Evolutionary conservation across 768 basidiomycete species (phyloP).

Genomic region (Coprinopsis marcescibilis): DNA sequence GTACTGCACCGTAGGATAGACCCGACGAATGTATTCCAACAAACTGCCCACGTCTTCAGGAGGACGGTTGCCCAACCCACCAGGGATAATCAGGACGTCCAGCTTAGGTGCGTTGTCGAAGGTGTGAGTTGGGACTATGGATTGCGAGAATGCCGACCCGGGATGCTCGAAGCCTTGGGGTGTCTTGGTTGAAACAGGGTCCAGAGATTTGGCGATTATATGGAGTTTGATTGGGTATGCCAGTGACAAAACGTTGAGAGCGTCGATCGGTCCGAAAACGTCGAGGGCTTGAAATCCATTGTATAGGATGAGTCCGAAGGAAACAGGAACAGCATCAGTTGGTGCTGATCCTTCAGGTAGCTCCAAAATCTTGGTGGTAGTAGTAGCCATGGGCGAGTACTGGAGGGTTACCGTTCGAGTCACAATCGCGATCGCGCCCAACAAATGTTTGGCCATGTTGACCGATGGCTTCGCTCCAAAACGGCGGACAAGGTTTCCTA

Average conservation of each 20-base stretch:
- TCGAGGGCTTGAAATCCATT: constrained; percentile 30
- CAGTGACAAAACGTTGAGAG: constrained; percentile 24
- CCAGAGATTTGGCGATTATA: constrained; percentile 25
- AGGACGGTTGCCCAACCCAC: constrained; percentile 17
- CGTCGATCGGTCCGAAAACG: constrained; percentile 30
- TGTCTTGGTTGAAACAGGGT: constrained; percentile 28
- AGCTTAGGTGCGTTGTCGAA: constrained; percentile 28
- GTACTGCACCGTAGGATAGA: constrained; percentile 32
- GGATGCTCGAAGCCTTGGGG: constrained; percentile 14
- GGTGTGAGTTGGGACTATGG: constrained; percentile 36
- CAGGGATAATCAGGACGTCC: constrained; percentile 30
- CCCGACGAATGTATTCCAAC: constrained; percentile 27
- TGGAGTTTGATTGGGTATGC: constrained; percentile 23
- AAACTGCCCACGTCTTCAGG: constrained; percentile 19
- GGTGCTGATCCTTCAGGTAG: constrained; percentile 9
- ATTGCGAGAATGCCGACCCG: constrained; percentile 24
- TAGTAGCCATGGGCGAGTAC: no score
- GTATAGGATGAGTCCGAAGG: constrained; percentile 25
- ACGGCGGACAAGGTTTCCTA: neutral
- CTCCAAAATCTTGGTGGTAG: no score
- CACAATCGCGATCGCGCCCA: no score
- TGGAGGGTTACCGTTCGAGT: no score
- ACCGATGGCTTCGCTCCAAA: neutral
- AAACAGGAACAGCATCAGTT: constrained; percentile 17
- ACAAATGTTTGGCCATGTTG: no score